A percentile compares a stretch with the other conserved stretches of the same genome.
phyloP scores from a whole-genome alignment of 306 rosid genomes.

The Gleditsia sinensis region DNA sequence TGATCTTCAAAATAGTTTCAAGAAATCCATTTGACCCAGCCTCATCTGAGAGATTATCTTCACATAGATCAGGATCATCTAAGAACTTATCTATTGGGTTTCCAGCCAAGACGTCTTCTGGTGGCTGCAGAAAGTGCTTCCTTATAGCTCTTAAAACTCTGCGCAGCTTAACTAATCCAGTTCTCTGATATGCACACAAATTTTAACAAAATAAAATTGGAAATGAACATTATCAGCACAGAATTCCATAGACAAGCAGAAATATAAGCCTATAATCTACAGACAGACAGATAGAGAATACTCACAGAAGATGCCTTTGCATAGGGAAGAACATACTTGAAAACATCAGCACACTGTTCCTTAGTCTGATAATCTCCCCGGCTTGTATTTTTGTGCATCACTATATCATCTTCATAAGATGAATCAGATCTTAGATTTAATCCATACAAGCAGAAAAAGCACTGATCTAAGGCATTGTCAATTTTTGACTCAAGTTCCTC shows the following conservation, averaged over 20 bases:
- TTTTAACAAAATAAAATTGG: constrained; percentile 34
- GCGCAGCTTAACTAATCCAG: constrained; percentile 92
- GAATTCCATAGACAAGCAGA: constrained; percentile 22
- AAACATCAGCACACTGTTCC: constrained; percentile 98
- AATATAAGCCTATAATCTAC: constrained; percentile 6
- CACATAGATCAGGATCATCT: constrained; percentile 82
- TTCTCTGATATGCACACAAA: constrained; percentile 60
- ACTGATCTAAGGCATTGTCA: constrained; percentile 90
- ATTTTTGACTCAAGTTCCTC: constrained; percentile 90
- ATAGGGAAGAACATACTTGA: constrained; percentile 89
- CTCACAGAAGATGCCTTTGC: constrained; percentile 98
- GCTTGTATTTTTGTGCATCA: constrained; percentile 88
- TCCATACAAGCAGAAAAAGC: constrained; percentile 93
- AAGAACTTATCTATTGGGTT: constrained; percentile 87
- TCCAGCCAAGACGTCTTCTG: constrained; percentile 82
- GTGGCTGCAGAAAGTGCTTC: constrained; percentile 89
- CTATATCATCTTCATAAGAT: constrained; percentile 89
- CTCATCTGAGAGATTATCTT: constrained; percentile 95
- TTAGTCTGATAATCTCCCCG: constrained; percentile 94
- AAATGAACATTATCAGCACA: constrained; percentile 27
- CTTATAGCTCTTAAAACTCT: constrained; percentile 94
- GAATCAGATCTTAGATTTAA: constrained; percentile 87
- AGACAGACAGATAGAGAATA: constrained; percentile 34
- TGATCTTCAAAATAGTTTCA: constrained; percentile 68
- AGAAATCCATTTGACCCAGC: constrained; percentile 93